Conservation (phyloP, 495 filamentous ascomycete genomes). For the Podospora australis region DNA sequence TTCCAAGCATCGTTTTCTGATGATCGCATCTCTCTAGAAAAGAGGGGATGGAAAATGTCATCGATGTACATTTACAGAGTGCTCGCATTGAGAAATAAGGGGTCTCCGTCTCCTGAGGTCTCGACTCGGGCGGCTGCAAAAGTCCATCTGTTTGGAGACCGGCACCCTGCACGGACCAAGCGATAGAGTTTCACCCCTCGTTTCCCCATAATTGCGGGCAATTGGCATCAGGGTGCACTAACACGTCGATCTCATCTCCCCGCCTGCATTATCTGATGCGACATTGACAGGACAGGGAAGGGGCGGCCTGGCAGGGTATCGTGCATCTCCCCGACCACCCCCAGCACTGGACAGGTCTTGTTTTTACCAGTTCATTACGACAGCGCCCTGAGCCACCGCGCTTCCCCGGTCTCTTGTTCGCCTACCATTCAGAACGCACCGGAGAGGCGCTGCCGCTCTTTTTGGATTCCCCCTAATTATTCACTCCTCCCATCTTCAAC, state of each 20-base stretch:
- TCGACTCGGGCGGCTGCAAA: background rate
- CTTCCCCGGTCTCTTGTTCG: too few species aligned
- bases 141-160: background rate
- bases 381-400: background rate
- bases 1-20: background rate
- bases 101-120: background rate
- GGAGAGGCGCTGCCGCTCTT: too few species aligned
- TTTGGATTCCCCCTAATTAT: slow-evolving; percentile 8
- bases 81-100: background rate
- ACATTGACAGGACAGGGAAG: slow-evolving; percentile 4
- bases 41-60: background rate
- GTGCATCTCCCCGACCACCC: slow-evolving; percentile 3
- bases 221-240: background rate
- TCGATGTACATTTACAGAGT: background rate
- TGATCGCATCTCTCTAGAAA: background rate
- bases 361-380: too few species aligned
- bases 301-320: background rate
- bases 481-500: background rate
- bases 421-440: too few species aligned
- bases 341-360: slow-evolving; percentile 6
- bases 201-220: background rate
- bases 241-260: slow-evolving; percentile 15
- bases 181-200: slow-evolving; percentile 2
- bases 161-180: background rate
- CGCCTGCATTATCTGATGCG: slow-evolving; percentile 13